These are phyloP conservation scores for Lecanicillium sp. DNA, from an alignment of 2,329 filamentous ascomycete genomes.

Conservation along the genomic window DNA sequence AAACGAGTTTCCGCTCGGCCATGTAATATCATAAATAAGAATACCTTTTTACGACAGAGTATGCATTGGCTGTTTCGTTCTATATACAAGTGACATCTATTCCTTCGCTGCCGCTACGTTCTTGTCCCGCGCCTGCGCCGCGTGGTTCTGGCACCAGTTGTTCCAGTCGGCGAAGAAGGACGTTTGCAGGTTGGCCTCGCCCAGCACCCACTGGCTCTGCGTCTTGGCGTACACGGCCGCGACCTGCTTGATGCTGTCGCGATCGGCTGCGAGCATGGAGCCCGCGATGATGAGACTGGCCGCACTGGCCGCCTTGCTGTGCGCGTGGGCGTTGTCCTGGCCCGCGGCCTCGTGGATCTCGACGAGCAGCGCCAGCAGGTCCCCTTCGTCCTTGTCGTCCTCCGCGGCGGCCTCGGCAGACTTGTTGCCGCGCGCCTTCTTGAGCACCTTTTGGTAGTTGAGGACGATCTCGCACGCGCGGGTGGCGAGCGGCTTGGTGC, in stretches of 20 bases:
- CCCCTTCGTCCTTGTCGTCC: slow-evolving; percentile 35
- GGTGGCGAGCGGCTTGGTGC: slow-evolving; percentile 66
- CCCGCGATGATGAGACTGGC: slow-evolving; percentile 63
- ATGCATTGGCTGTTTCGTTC: slow-evolving; percentile 27
- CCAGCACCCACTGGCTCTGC: slow-evolving; percentile 50
- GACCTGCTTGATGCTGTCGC: slow-evolving; percentile 46
- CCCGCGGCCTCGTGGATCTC: slow-evolving; percentile 63
- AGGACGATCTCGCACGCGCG: slow-evolving; percentile 69
- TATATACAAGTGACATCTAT: background rate
- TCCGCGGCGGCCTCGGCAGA: slow-evolving; percentile 35
- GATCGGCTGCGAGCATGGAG: slow-evolving; percentile 50
- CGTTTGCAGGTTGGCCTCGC: slow-evolving; percentile 54
- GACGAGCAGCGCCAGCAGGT: slow-evolving; percentile 53
- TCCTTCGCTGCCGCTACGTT: background rate
- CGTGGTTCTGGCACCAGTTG: slow-evolving; percentile 60
- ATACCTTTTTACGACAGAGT: slow-evolving; percentile 17
- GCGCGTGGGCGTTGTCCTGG: slow-evolving; percentile 59
- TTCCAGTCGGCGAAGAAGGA: slow-evolving; percentile 67
- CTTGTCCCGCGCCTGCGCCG: slow-evolving; percentile 26
- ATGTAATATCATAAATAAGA: slow-evolving; percentile 32
- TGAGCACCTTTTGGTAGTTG: slow-evolving; percentile 62
- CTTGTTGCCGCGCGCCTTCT: slow-evolving; percentile 44
- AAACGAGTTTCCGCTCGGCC: slow-evolving; percentile 16
- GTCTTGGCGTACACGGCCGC: slow-evolving; percentile 60
- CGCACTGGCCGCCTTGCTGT: slow-evolving; percentile 68